A percentile compares a stretch with the other conserved stretches of the same genome.
Evolutionary conservation across 352 stramenopile species (phyloP).

Genomic region (Globisporangium emineosum): DNA sequence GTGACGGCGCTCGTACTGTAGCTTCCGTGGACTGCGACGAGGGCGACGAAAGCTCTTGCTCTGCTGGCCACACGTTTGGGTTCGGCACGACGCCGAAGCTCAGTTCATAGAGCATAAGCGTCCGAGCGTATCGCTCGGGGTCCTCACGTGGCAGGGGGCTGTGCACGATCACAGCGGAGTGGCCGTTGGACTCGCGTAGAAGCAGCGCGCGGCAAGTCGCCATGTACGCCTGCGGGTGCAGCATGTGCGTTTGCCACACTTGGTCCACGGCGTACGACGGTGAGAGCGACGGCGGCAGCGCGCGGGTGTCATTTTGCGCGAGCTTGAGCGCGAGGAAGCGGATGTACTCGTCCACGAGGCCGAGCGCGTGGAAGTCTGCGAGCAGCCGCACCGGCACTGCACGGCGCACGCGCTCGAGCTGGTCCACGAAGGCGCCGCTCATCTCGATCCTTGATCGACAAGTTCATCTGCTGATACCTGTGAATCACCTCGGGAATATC

Average conservation of each 20-base stretch:
- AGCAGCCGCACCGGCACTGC: background rate
- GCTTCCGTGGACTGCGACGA: background rate
- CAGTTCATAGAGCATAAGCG: background rate
- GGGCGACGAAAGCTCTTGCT: background rate
- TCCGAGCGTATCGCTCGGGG: background rate
- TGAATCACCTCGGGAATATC: too few species aligned
- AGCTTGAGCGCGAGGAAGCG: conserved; percentile 1
- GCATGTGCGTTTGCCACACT: background rate
- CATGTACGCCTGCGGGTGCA: background rate
- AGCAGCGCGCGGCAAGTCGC: background rate
- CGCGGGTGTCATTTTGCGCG: background rate
- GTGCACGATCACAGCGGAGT: background rate
- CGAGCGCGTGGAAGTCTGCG: background rate
- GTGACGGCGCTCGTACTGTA: background rate
- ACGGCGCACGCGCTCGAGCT: background rate
- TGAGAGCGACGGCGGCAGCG: background rate
- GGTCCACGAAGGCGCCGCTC: background rate
- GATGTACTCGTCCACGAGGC: conserved; percentile 7
- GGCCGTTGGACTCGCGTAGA: background rate
- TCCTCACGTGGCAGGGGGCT: background rate
- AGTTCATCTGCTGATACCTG: too few species aligned
- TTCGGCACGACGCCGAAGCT: background rate
- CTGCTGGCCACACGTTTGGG: background rate
- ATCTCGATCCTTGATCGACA: too few species aligned
- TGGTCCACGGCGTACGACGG: background rate